Conservation (phyloP, 2,329 filamentous ascomycete genomes). For the Ophiostoma australiae region DNA sequence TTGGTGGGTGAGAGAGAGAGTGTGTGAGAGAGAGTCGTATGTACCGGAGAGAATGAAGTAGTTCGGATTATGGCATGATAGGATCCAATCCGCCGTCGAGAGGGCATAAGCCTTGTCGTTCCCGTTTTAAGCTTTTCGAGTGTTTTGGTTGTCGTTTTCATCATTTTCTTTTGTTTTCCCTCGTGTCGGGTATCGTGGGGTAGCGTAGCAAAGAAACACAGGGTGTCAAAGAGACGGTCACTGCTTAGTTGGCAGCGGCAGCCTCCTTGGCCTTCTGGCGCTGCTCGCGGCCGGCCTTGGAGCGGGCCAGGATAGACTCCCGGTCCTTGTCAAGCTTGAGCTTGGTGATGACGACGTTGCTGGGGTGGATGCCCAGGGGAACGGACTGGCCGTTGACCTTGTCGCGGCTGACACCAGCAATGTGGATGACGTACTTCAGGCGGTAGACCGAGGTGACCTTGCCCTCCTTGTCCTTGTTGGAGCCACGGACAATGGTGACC, state of each 20-base stretch:
- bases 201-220: background rate
- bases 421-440: conserved; percentile 94
- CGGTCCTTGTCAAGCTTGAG: conserved; percentile 97
- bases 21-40: conserved; percentile 9
- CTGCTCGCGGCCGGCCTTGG: conserved; percentile 73
- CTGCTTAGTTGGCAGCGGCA: conserved; percentile 40
- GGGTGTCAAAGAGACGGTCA: background rate
- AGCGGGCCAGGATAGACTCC: conserved; percentile 81
- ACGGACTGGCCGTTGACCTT: conserved; percentile 97
- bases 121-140: conserved; percentile 18
- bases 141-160: conserved; percentile 18
- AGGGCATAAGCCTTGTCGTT: background rate
- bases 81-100: background rate
- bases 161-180: conserved; percentile 14
- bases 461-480: conserved; percentile 97
- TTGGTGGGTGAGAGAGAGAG: background rate
- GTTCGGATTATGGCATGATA: conserved; percentile 3
- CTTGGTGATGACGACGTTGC: conserved; percentile 98
- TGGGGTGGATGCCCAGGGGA: conserved; percentile 88
- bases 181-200: conserved; percentile 12
- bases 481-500: conserved; percentile 85
- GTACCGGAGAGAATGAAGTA: conserved; percentile 20
- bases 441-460: conserved; percentile 98
- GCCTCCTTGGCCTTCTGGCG: conserved; percentile 66
- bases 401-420: conserved; percentile 94